These are phyloP conservation scores for Neurospora cerealis DNA, from an alignment of 495 filamentous ascomycete genomes.

Conservation along the genomic window DNA sequence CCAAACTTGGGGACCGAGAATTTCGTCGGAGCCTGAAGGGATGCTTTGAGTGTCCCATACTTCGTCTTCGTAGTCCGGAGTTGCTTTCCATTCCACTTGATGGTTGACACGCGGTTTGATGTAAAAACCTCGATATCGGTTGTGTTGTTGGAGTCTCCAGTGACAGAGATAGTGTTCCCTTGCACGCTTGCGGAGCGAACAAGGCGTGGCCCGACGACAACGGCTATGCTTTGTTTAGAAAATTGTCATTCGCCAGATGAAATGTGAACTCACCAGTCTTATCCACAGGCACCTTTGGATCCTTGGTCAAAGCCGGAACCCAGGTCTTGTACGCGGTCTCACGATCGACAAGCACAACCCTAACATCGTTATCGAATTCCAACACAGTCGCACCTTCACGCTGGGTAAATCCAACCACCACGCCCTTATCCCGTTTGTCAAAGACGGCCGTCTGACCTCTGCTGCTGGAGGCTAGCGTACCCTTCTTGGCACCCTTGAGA, in stretches of 20 bases:
- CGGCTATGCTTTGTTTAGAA: background rate
- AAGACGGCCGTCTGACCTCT: background rate
- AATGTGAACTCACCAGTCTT: conserved; percentile 28
- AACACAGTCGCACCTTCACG: background rate
- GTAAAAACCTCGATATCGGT: conserved; percentile 51
- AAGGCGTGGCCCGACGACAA: conserved; percentile 60
- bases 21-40: conserved; percentile 30
- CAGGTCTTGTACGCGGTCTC: conserved; percentile 45
- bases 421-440: background rate
- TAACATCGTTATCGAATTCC: background rate
- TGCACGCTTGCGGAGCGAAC: conserved; percentile 47
- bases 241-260: background rate
- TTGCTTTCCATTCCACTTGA: conserved; percentile 54
- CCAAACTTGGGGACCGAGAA: conserved; percentile 29
- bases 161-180: conserved; percentile 41
- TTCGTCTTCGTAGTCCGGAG: conserved; percentile 12
- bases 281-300: conserved; percentile 36
- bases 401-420: background rate
- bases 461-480: background rate
- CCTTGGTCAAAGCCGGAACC: conserved; percentile 40
- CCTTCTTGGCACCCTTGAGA: background rate
- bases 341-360: conserved; percentile 34
- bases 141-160: conserved; percentile 56
- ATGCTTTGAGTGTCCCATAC: conserved; percentile 9
- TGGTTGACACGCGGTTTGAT: conserved; percentile 29